Evolutionary conservation across 1,284 basidiomycete species (phyloP), one percentile per base, ranked within the genome.

Genomic region (Irpex sp.): DNA sequence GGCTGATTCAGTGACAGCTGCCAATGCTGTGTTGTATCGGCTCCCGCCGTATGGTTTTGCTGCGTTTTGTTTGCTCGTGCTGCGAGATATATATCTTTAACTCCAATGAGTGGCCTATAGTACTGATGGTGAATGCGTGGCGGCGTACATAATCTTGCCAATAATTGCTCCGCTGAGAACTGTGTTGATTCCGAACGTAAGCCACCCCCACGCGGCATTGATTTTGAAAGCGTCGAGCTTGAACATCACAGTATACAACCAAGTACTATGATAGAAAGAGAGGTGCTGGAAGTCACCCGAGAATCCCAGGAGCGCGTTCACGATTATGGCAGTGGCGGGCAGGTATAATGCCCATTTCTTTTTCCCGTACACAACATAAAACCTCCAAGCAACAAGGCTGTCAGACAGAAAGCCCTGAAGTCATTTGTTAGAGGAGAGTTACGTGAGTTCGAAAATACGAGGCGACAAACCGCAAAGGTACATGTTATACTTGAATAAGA

Each of bases 181-280:
- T 0, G 71, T 70, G 59, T 70, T 71, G 58, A 62, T 65, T 11
- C 57, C 55, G 58, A 71, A 68, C 66, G 69, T 70, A 60, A 65
- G 64, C 69, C 69, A 72, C 15, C 67, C 70, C 71, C 71, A 72
- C 0, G 67, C 70, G 3, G 69, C 67, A 2, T 65, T 65, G 49
- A 72, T 67, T 40, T 70, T 38, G 13, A 71, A 63, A 56, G 5
- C 66, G 64, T 37, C 64, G 58, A 17, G 59, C 60, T 49, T 65
- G 61, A 7, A 71, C 48, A 11, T 62, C 63, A 65, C 60, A 31
- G 69, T 63, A 62, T 72, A 72, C 11, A 65, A 48, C 4, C 61
- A 57, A 17, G 54, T 37, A 56, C 54, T 56, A 15, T 17, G 54
- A 26, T 58, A 58, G 21, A 58, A 58, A 8, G 34, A 9, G n/a